A percentile compares a stretch with the other conserved stretches of the same genome.
Evolutionary conservation across 352 stramenopile species (phyloP).

Genomic region (Thalassiosira pacifica): DNA sequence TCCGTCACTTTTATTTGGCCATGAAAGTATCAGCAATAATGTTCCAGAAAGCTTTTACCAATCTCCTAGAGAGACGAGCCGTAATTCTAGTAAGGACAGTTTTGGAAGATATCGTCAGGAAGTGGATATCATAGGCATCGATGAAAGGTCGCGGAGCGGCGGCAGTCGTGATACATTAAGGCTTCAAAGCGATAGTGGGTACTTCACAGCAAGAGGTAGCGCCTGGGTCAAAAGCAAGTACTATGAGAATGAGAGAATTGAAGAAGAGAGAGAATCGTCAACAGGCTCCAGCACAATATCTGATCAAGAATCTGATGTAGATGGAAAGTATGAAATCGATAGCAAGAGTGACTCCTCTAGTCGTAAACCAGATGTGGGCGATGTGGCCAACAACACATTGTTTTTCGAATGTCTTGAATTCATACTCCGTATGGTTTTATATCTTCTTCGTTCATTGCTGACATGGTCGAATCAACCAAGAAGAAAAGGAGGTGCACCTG

Average conservation of each 20-base stretch:
- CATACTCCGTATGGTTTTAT: conserved; percentile 11
- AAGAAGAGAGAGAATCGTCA: conserved; percentile 16
- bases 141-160: not conserved
- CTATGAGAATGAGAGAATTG: conserved; percentile 23
- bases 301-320: too few relatives aligned
- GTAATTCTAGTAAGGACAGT: not conserved
- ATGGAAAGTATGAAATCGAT: conserved; percentile 3
- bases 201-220: conserved; percentile 46
- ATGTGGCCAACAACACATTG: not conserved
- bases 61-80: conserved; percentile 3
- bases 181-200: conserved; percentile 38
- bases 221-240: conserved; percentile 47
- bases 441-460: conserved; percentile 12
- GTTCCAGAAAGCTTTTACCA: conserved; percentile 16
- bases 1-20: conserved; percentile 2
- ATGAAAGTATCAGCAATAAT: too few relatives aligned
- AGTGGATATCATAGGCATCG: not conserved
- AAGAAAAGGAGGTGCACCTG: not conserved
- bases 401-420: conserved; percentile 5
- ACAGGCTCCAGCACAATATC: not conserved
- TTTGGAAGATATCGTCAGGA: not conserved
- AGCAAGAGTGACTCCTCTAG: not conserved
- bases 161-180: not conserved
- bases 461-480: not conserved
- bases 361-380: conserved; percentile 2